Percentiles rank a stretch among this genome's conserved stretches.
Evolutionary conservation across 1,284 basidiomycete species (phyloP).

Genomic region (Microbotryum scabiosae): DNA sequence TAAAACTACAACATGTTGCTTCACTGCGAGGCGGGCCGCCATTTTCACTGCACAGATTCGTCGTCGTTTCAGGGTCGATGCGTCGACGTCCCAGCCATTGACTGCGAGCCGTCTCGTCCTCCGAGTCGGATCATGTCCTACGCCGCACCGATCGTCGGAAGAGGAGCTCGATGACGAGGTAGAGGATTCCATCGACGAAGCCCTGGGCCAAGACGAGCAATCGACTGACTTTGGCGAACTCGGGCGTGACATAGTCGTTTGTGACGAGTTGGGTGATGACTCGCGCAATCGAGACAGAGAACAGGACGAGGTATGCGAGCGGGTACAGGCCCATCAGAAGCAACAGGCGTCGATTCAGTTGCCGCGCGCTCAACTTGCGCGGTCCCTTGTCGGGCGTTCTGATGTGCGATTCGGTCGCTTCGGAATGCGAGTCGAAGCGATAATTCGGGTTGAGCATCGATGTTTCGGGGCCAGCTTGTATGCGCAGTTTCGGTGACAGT

Average conservation of each 20-base stretch:
- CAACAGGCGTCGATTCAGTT: conserved; percentile 18
- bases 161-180: conserved; percentile 5
- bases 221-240: conserved; percentile 1
- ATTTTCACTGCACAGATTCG: too few species aligned
- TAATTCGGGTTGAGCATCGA: too few species aligned
- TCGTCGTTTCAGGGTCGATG: too few species aligned
- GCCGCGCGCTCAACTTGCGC: conserved; percentile 5
- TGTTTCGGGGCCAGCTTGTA: too few species aligned
- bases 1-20: too few species aligned
- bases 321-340: conserved; percentile 19
- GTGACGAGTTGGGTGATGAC: conserved; percentile 14
- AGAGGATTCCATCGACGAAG: conserved; percentile 11
- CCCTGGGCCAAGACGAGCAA: conserved; percentile 11
- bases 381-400: too few species aligned
- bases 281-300: conserved; percentile 19
- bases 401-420: too few species aligned
- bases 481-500: too few species aligned
- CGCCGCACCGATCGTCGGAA: background rate
- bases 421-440: too few species aligned
- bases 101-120: too few species aligned
- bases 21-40: too few species aligned
- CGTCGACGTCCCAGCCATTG: too few species aligned
- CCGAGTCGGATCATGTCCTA: background rate
- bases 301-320: conserved; percentile 15
- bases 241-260: background rate